Percentiles rank a stretch among this genome's conserved stretches.
Conservation (phyloP, 1,139 yeast genomes). For the Sugiyamaella neomexicana region DNA sequence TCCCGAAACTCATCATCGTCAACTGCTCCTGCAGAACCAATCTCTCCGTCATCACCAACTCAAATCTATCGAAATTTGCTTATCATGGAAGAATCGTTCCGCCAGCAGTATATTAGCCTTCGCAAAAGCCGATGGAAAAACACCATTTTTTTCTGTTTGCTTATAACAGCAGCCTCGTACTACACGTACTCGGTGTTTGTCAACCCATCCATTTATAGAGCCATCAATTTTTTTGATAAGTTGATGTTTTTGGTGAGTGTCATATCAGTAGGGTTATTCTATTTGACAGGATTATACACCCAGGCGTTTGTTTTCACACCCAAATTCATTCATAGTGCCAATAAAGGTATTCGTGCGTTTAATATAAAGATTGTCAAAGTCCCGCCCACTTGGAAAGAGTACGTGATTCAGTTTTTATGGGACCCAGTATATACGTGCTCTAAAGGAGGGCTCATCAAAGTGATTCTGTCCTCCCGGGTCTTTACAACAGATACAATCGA, state of each 20-base stretch:
- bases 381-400: slow-evolving; percentile 57
- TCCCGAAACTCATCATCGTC: slow-evolving; percentile 9
- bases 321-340: slow-evolving; percentile 72
- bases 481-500: slow-evolving; percentile 83
- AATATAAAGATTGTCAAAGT: slow-evolving; percentile 77
- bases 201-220: slow-evolving; percentile 39
- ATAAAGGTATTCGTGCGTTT: slow-evolving; percentile 81
- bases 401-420: slow-evolving; percentile 30
- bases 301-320: slow-evolving; percentile 83
- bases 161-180: slow-evolving; percentile 40
- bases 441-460: slow-evolving; percentile 50
- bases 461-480: slow-evolving; percentile 76
- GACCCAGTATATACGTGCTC: slow-evolving; percentile 31
- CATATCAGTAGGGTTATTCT: slow-evolving; percentile 74
- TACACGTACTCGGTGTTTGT: slow-evolving; percentile 38
- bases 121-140: slow-evolving; percentile 70
- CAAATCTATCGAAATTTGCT: slow-evolving; percentile 58
- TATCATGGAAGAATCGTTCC: slow-evolving; percentile 77
- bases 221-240: slow-evolving; percentile 46
- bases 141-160: slow-evolving; percentile 61
- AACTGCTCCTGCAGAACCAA: slow-evolving; percentile 3
- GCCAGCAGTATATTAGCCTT: slow-evolving; percentile 78
- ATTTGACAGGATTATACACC: slow-evolving; percentile 84
- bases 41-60: slow-evolving; percentile 29
- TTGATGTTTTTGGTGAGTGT: slow-evolving; percentile 64